These are phyloP conservation scores for Jackrogersella multiformis DNA, from an alignment of 495 filamentous ascomycete species.

Conservation along the genomic window DNA sequence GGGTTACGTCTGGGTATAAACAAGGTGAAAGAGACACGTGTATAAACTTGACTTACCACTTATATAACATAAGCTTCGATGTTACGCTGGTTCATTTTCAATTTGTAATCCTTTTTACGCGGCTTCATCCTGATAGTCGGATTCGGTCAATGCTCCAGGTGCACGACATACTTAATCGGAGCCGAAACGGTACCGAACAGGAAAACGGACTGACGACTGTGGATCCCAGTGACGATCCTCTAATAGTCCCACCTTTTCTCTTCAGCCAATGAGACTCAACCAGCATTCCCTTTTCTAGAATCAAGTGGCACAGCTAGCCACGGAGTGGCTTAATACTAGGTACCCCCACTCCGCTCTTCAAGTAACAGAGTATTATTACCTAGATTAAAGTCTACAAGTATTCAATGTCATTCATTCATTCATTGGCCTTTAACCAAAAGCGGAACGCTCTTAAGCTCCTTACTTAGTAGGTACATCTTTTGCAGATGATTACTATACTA, in stretches of 20 bases:
- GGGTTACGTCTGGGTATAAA: background rate
- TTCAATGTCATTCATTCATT: conserved; percentile 19
- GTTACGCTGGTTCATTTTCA: background rate
- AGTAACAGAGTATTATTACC: too few relatives aligned
- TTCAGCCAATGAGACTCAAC: conserved; percentile 23
- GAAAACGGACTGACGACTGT: too few relatives aligned
- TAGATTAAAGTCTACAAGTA: too few relatives aligned
- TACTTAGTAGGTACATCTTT: background rate
- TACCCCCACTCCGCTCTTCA: conserved; percentile 19
- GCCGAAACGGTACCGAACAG: conserved; percentile 36
- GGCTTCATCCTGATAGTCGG: background rate
- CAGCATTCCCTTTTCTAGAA: conserved; percentile 37
- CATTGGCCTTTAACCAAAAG: conserved; percentile 13
- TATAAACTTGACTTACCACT: background rate
- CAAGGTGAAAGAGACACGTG: background rate
- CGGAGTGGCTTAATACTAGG: conserved; percentile 26
- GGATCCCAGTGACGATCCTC: conserved; percentile 32
- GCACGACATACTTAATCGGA: conserved; percentile 32
- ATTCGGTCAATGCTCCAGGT: conserved; percentile 23
- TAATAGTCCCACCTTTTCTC: background rate
- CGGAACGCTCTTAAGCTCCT: conserved; percentile 4
- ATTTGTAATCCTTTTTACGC: background rate
- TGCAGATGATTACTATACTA: conserved; percentile 24
- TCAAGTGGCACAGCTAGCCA: conserved; percentile 11
- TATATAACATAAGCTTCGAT: too few relatives aligned